These are phyloP conservation scores for Umbelopsis sp. DNA, from an alignment of 371 early-diverging fungal genomes.

Conservation along the genomic window DNA sequence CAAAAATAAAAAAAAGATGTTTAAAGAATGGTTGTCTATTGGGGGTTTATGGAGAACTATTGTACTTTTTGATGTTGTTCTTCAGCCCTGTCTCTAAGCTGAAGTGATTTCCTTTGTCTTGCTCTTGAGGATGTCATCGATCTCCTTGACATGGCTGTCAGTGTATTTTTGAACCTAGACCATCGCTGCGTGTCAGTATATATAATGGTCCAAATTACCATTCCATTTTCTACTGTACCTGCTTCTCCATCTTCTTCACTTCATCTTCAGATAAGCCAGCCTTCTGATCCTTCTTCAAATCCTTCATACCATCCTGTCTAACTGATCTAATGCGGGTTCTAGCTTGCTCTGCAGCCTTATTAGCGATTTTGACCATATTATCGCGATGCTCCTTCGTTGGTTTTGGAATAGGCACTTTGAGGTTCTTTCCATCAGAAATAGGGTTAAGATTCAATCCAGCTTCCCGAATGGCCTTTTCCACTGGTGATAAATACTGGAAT, in stretches of 20 bases:
- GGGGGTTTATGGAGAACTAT: not conserved
- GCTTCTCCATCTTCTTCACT: slow-evolving; percentile 62
- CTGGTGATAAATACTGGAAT: slow-evolving; percentile 61
- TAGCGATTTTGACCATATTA: slow-evolving; percentile 71
- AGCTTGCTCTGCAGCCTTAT: slow-evolving; percentile 70
- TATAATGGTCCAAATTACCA: not conserved
- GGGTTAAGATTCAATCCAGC: slow-evolving; percentile 87
- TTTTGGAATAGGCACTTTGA: slow-evolving; percentile 88
- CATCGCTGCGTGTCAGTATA: not conserved
- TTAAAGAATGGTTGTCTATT: not conserved
- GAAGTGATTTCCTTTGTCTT: slow-evolving; percentile 74
- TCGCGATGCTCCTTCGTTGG: slow-evolving; percentile 82
- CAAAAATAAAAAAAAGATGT: slow-evolving; percentile 5
- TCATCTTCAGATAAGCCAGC: slow-evolving; percentile 62
- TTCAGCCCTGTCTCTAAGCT: not conserved
- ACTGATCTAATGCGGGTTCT: slow-evolving; percentile 68
- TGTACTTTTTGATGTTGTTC: not conserved
- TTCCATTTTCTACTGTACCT: slow-evolving; percentile 34
- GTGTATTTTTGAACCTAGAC: slow-evolving; percentile 70
- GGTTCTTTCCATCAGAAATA: slow-evolving; percentile 65
- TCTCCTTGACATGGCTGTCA: slow-evolving; percentile 69
- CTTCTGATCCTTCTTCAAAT: slow-evolving; percentile 72
- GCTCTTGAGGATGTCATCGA: slow-evolving; percentile 70
- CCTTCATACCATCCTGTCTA: slow-evolving; percentile 77
- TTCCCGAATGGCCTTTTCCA: slow-evolving; percentile 84